A percentile compares a stretch with the other conserved stretches of the same genome.
Conservation (phyloP, 2,329 filamentous ascomycete genomes). For the Fonsecaea multimorphosa region DNA sequence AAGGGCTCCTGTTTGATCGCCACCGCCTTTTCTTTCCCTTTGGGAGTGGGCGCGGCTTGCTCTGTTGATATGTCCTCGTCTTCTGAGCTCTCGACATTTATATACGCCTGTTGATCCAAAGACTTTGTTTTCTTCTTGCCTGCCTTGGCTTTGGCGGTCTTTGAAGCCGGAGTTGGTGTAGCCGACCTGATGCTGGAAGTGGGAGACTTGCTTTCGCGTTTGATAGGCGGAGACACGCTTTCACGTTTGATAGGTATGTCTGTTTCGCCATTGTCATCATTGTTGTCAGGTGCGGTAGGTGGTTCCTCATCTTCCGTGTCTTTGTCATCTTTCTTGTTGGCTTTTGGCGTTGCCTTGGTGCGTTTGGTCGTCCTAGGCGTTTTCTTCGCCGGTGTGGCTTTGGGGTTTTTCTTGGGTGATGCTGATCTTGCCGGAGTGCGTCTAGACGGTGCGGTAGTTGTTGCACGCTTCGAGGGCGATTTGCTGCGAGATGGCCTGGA, state of each 20-base stretch:
- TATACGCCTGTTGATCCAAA: neutral
- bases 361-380: neutral
- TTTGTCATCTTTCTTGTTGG: neutral
- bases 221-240: neutral
- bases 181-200: neutral
- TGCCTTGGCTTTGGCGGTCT: neutral
- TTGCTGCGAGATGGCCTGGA: neutral
- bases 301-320: neutral
- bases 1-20: neutral
- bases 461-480: neutral
- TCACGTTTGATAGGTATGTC: neutral
- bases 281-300: neutral
- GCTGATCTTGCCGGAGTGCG: neutral
- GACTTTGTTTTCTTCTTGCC: neutral
- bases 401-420: neutral
- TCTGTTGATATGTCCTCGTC: neutral
- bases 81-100: neutral
- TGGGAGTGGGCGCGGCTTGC: neutral
- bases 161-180: neutral
- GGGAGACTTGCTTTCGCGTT: neutral
- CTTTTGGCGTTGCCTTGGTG: neutral
- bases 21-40: neutral
- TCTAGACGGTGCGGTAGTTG: neutral
- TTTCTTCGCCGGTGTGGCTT: conserved; percentile 2
- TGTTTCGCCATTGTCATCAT: neutral